Conservation (phyloP, 83 land plant species). For the Picea abies region DNA sequence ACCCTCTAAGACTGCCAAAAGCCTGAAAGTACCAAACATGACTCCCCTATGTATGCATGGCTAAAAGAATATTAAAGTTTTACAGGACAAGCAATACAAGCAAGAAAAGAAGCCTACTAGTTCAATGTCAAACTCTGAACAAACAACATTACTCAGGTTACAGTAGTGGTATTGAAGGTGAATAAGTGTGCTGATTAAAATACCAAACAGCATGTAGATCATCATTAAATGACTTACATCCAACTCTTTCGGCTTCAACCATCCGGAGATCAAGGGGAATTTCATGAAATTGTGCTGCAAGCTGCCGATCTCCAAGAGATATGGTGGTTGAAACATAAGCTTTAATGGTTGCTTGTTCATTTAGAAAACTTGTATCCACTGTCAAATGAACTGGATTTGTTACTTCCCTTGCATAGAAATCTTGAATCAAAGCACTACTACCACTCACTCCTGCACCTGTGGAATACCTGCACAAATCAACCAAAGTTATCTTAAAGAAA, state of each 20-base stretch:
- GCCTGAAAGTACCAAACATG: too few species aligned
- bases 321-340: conserved; percentile 78
- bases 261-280: conserved; percentile 89
- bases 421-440: conserved; percentile 93
- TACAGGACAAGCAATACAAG: too few species aligned
- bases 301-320: conserved; percentile 88
- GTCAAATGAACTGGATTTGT: conserved; percentile 77
- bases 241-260: conserved; percentile 65
- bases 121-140: too few species aligned
- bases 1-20: too few species aligned
- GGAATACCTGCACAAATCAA: neutral
- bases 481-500: neutral
- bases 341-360: conserved; percentile 70
- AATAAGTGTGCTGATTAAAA: too few species aligned
- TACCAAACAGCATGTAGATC: too few species aligned
- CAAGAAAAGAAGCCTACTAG: too few species aligned
- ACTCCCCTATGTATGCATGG: too few species aligned
- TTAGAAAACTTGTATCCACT: conserved; percentile 40
- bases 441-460: conserved; percentile 76
- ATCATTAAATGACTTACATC: conserved; percentile 43
- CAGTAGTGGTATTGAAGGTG: too few species aligned
- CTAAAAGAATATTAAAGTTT: too few species aligned
- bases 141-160: too few species aligned
- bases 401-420: conserved; percentile 88
- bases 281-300: conserved; percentile 96